Evolutionary conservation across 2,329 filamentous ascomycete species (phyloP), one percentile per base, ranked within the genome.

Genomic region (Fusarium illudens): DNA sequence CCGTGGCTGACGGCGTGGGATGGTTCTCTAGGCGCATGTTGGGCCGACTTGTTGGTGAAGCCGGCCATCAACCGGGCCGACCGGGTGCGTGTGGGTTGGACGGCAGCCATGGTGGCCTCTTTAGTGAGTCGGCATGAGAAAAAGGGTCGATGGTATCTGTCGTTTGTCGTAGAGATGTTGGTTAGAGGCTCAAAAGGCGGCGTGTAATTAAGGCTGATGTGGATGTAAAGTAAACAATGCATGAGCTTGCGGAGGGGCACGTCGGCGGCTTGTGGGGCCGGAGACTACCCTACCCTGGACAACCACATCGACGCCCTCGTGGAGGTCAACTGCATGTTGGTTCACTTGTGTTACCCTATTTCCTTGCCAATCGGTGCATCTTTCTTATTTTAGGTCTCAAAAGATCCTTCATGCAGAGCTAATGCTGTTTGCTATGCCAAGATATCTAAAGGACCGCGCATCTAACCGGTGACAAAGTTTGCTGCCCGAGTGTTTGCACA

Each of bases 41-140:
- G 66, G 33, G 64, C 29, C 42, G 64, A 50, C 62, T 66, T 73
- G 20, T 64, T 73, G 22, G 64, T 70, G n/a, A 73, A 64, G 37
- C 66, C 70, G 46, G 71, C 71, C 58, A 74, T 71, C 54, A 73
- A 49, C 57, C 71, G 71, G 62, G 71, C 71, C n/a, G 71, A 74
- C 36, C 71, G 72, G 48, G 68, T 71, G 36, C 71, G 71, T 11
- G 70, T 59, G 65, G 70, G 68, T 58, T 73, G 71, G 15, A 65
- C 68, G 13, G 71, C 64, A 67, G 71, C 68, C 71, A 73, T 73
- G 33, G 42, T 59, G 39, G n/a, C 70, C 19, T 12, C 15, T 27
- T 57, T 37, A 36, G 15, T 29, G 13, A 15, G 15, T 42, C 19
- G 17, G 12, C 52, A 42, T 55, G 17, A 55, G 36, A n/a, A 15